phyloP scores from a whole-genome alignment of 164 flowering plant species.

The Chloranthus sessilifolius region DNA sequence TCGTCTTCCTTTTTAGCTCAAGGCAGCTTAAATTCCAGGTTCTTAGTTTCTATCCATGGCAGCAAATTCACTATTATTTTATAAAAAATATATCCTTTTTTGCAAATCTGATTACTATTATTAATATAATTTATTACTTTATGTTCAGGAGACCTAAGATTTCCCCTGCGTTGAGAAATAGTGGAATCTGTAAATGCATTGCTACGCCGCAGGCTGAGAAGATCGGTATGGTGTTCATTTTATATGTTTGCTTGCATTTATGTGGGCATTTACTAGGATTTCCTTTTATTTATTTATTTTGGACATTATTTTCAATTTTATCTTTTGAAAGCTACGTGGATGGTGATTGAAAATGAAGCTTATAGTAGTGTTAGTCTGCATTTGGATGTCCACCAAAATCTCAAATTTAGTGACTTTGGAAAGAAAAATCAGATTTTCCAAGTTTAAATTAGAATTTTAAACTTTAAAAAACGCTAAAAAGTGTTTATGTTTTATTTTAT shows the following conservation, averaged over 20 bases:
- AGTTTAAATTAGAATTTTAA: too few relatives aligned
- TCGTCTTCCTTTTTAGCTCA: conserved; percentile 47
- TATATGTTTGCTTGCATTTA: neutral
- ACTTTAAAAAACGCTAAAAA: too few relatives aligned
- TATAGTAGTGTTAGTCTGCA: neutral
- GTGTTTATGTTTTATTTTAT: too few relatives aligned
- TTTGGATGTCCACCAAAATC: too few relatives aligned
- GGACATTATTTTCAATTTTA: neutral
- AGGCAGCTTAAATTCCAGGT: conserved; percentile 33
- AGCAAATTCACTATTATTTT: neutral
- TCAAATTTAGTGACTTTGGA: neutral
- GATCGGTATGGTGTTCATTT: conserved; percentile 31
- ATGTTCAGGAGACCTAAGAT: conserved; percentile 30
- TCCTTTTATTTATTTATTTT: neutral
- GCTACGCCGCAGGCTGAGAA: conserved; percentile 38
- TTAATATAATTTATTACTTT: neutral
- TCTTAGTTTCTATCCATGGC: neutral
- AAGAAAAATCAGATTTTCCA: too few relatives aligned
- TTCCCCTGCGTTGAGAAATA: conserved; percentile 21
- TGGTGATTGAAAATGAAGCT: neutral
- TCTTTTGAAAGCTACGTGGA: neutral
- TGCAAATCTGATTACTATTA: neutral
- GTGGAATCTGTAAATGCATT: conserved; percentile 40
- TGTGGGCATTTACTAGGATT: neutral
- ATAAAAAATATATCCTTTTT: neutral